Evolutionary conservation across 2,329 filamentous ascomycete genomes (phyloP).

Genomic region (Alternaria longipes): DNA sequence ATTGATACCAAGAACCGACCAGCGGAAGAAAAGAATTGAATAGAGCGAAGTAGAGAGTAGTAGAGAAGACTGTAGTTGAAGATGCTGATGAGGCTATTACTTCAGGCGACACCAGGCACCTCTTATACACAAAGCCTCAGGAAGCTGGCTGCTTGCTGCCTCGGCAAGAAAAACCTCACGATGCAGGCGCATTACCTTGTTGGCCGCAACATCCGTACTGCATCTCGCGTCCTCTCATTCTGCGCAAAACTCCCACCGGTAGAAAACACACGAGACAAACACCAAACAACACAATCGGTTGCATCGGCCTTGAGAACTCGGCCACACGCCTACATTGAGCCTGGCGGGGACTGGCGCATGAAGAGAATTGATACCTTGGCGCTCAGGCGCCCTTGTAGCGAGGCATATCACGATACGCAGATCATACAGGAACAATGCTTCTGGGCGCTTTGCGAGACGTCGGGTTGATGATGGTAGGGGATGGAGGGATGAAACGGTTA

Average conservation of each 20-base stretch:
- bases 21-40: conserved; percentile 15
- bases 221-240: neutral
- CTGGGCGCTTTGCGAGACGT: conserved; percentile 6
- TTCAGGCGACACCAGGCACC: conserved; percentile 1
- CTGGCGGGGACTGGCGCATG: conserved; percentile 13
- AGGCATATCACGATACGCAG: conserved; percentile 23
- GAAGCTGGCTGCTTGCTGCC: conserved; percentile 1
- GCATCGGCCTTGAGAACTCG: neutral
- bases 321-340: neutral
- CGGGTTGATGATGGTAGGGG: neutral
- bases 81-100: conserved; percentile 14
- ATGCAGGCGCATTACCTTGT: conserved; percentile 7
- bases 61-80: conserved; percentile 10
- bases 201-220: conserved; percentile 8
- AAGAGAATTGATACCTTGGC: conserved; percentile 4
- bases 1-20: conserved; percentile 20
- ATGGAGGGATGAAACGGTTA: conserved; percentile 15
- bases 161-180: conserved; percentile 2
- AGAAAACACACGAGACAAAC: conserved; percentile 16
- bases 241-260: conserved; percentile 5
- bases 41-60: neutral
- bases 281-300: conserved; percentile 13
- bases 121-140: conserved; percentile 11
- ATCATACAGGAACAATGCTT: conserved; percentile 20
- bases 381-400: conserved; percentile 4